Percentiles rank a stretch among this genome's conserved stretches.
Conservation (phyloP, 495 filamentous ascomycete species). For the Penicillium nucicola region DNA sequence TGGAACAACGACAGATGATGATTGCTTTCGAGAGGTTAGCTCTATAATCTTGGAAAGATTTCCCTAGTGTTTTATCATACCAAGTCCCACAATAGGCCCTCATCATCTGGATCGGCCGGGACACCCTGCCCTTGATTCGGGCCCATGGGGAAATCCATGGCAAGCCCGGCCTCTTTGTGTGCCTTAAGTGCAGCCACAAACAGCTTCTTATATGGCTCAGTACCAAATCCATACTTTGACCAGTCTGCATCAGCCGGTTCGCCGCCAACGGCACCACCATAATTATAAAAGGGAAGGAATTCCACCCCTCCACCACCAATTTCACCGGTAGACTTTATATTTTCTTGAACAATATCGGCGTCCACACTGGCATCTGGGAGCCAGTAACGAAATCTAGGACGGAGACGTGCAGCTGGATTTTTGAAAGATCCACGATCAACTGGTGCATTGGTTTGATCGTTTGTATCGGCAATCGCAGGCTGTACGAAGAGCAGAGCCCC, state of each 20-base stretch:
- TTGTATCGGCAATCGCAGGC: slow-evolving; percentile 5
- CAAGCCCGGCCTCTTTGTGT: slow-evolving; percentile 33
- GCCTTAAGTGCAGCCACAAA: slow-evolving; percentile 35
- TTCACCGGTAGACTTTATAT: slow-evolving; percentile 31
- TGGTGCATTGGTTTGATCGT: slow-evolving; percentile 14
- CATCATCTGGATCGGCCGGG: slow-evolving; percentile 30
- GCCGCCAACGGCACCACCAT: slow-evolving; percentile 17
- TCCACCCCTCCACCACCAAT: slow-evolving; percentile 43
- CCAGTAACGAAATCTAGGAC: slow-evolving; percentile 34
- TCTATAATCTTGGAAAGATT: no score
- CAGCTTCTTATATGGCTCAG: slow-evolving; percentile 34
- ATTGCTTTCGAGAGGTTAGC: no score
- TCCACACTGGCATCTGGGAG: slow-evolving; percentile 44
- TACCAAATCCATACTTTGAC: slow-evolving; percentile 47
- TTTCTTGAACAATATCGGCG: slow-evolving; percentile 17
- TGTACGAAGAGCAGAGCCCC: slow-evolving; percentile 7
- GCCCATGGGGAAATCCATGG: slow-evolving; percentile 49
- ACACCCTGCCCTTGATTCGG: slow-evolving; percentile 49
- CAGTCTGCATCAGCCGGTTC: slow-evolving; percentile 29
- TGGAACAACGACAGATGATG: slow-evolving; percentile 9
- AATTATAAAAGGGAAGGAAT: slow-evolving; percentile 40
- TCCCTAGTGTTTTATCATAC: background rate
- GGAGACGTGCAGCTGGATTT: slow-evolving; percentile 15
- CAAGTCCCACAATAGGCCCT: slow-evolving; percentile 38
- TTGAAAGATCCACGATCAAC: slow-evolving; percentile 23